Conservation (phyloP, 169 alveolate genomes). For the Cryptosporidium tyzzeri region DNA sequence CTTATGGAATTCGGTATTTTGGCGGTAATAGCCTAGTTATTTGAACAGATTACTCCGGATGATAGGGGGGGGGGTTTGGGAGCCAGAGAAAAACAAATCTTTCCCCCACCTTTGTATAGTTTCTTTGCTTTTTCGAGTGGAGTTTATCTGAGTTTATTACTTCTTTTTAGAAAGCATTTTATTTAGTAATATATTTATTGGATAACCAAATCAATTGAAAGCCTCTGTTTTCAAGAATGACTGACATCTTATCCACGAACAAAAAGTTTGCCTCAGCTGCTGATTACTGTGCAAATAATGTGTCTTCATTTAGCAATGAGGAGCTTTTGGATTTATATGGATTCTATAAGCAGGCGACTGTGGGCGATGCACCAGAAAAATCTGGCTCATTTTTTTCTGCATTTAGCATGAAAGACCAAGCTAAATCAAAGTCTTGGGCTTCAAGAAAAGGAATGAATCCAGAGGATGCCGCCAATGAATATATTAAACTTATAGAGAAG, state of each 20-base stretch:
- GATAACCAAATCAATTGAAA: not conserved
- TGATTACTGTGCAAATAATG: constrained; percentile 60
- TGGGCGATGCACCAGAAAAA: constrained; percentile 83
- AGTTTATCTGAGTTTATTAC: not conserved
- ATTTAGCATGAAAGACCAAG: constrained; percentile 84
- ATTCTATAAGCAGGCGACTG: constrained; percentile 86
- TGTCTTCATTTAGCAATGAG: constrained; percentile 78
- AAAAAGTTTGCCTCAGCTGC: constrained; percentile 64
- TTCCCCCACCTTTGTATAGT: not conserved
- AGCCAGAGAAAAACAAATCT: not conserved
- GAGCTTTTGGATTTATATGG: constrained; percentile 83
- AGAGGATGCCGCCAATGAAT: constrained; percentile 85
- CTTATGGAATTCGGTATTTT: not conserved
- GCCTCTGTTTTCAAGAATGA: constrained; percentile 6
- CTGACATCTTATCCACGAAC: constrained; percentile 32
- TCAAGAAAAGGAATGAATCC: constrained; percentile 81
- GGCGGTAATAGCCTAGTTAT: not conserved
- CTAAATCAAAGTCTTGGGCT: constrained; percentile 90
- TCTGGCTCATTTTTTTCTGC: constrained; percentile 84
- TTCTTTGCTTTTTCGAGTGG: not conserved
- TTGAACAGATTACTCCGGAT: not conserved
- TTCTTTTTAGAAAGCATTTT: not conserved
- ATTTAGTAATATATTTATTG: not conserved
- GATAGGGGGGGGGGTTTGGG: not conserved
- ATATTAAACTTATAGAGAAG: constrained; percentile 76